Percentiles rank a stretch among this genome's conserved stretches.
These are phyloP conservation scores for Penium margaritaceum DNA, from an alignment of 139 green algal genomes.

Conservation along the genomic window DNA sequence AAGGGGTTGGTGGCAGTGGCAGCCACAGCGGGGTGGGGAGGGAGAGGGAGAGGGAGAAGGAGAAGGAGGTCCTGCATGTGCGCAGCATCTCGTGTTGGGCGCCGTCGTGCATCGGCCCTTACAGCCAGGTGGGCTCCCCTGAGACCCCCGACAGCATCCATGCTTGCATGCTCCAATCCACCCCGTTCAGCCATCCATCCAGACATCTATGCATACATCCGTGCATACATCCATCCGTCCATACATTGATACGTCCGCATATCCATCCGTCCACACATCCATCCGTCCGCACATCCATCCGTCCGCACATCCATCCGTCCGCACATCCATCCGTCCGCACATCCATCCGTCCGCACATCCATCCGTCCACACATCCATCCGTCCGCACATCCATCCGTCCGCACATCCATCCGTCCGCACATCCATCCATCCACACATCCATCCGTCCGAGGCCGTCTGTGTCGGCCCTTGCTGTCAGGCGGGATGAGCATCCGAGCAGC, in stretches of 20 bases:
- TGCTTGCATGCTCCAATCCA: not conserved
- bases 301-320: too few relatives aligned
- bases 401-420: not conserved
- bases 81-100: slow-evolving; percentile 92
- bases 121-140: slow-evolving; percentile 66
- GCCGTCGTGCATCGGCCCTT: slow-evolving; percentile 90
- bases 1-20: not conserved
- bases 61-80: slow-evolving; percentile 79
- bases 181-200: not conserved
- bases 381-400: too few relatives aligned
- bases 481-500: too few relatives aligned
- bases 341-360: too few relatives aligned
- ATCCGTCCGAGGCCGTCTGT: not conserved
- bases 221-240: too few relatives aligned
- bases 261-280: too few relatives aligned
- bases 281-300: too few relatives aligned
- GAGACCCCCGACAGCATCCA: too few relatives aligned
- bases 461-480: not conserved
- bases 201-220: not conserved
- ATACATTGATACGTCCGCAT: too few relatives aligned
- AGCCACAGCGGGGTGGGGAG: not conserved
- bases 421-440: not conserved
- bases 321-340: too few relatives aligned
- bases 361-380: too few relatives aligned
- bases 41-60: not conserved